These are phyloP conservation scores for Microbotryum saponariae DNA, from an alignment of 1,284 basidiomycete species.

Conservation along the genomic window DNA sequence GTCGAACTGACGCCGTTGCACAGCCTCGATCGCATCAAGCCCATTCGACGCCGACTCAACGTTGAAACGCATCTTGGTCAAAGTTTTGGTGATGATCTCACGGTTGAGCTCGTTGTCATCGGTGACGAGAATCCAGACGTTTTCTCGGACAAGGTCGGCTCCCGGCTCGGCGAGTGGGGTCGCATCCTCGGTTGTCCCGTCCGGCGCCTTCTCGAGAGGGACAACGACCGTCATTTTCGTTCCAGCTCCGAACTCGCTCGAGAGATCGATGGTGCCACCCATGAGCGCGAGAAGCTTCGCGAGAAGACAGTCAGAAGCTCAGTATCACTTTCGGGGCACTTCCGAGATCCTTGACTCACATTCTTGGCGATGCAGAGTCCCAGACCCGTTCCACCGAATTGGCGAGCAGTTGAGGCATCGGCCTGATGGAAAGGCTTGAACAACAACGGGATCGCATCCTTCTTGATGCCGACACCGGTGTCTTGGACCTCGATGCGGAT, in stretches of 20 bases:
- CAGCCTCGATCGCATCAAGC: constrained; percentile 15
- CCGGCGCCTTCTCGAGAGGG: constrained; percentile 25
- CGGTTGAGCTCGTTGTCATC: constrained; percentile 33
- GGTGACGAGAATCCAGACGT: constrained; percentile 24
- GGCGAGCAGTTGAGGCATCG: constrained; percentile 23
- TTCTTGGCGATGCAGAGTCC: constrained; percentile 5
- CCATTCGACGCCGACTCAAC: constrained; percentile 38
- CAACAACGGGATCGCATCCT: constrained; percentile 36
- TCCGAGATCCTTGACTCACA: neutral
- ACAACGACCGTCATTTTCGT: constrained; percentile 23
- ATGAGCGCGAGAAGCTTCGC: constrained; percentile 26
- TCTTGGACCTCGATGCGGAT: constrained; percentile 40
- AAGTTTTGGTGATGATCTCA: constrained; percentile 26
- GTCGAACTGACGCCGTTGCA: constrained; percentile 23
- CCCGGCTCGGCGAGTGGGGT: neutral
- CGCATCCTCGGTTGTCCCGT: neutral
- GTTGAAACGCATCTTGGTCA: constrained; percentile 39
- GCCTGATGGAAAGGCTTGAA: constrained; percentile 41
- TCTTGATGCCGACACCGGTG: constrained; percentile 41
- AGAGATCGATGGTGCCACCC: constrained; percentile 26
- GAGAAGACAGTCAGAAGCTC: neutral
- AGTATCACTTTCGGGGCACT: neutral
- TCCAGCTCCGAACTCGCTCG: constrained; percentile 22
- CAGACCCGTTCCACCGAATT: constrained; percentile 31
- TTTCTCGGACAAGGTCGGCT: constrained; percentile 1